Percentiles rank a stretch among this genome's conserved stretches.
These are phyloP conservation scores for Trichomonascaceae sp. DNA, from an alignment of 1,139 yeast genomes.

Conservation along the genomic window DNA sequence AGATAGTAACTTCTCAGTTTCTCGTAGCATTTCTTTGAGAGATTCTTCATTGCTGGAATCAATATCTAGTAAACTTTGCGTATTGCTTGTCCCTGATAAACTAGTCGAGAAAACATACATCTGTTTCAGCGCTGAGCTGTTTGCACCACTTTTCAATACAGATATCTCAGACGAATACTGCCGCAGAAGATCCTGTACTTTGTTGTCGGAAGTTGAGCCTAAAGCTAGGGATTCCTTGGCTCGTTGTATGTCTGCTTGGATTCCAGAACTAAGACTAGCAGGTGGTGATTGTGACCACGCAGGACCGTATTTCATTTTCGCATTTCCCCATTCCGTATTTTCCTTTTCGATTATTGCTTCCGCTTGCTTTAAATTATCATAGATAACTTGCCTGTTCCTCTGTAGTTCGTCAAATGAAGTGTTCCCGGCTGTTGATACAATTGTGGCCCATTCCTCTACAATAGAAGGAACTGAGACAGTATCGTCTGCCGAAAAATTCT, in stretches of 20 bases:
- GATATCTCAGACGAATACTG: slow-evolving; percentile 35
- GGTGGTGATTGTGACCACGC: slow-evolving; percentile 39
- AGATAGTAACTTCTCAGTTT: slow-evolving; percentile 39
- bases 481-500: slow-evolving; percentile 10
- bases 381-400: slow-evolving; percentile 16
- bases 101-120: slow-evolving; percentile 23
- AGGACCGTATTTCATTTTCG: slow-evolving; percentile 33
- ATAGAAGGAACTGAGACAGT: slow-evolving; percentile 20
- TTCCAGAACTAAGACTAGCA: slow-evolving; percentile 28
- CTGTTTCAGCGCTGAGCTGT: slow-evolving; percentile 25
- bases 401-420: slow-evolving; percentile 17
- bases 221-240: slow-evolving; percentile 61
- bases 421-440: slow-evolving; percentile 18
- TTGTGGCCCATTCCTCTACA: slow-evolving; percentile 34
- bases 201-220: slow-evolving; percentile 62
- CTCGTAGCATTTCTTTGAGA: slow-evolving; percentile 37
- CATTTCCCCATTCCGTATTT: slow-evolving; percentile 31
- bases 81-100: slow-evolving; percentile 17
- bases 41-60: slow-evolving; percentile 42
- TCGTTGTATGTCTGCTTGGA: slow-evolving; percentile 48
- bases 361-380: slow-evolving; percentile 33
- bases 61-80: slow-evolving; percentile 50
- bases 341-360: slow-evolving; percentile 38
- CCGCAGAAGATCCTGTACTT: slow-evolving; percentile 42
- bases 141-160: slow-evolving; percentile 32